These are phyloP conservation scores for Eragrostis curvula DNA, from an alignment of 176 grass and related monocot genomes.

Conservation along the genomic window DNA sequence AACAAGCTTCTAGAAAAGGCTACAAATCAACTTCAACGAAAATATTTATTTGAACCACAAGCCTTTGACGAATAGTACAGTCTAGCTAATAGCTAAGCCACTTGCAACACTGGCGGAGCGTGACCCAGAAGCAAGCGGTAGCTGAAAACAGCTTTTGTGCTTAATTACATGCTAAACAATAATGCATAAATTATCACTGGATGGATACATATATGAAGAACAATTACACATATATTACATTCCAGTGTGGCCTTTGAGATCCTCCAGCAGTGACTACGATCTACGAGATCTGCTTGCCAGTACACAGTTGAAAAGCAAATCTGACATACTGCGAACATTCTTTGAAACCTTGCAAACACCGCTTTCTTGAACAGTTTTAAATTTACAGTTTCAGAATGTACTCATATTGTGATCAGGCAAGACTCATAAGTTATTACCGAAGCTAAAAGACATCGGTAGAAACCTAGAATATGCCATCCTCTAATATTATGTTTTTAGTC, in stretches of 20 bases:
- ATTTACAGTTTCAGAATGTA: neutral
- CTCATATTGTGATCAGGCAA: neutral
- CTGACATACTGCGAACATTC: neutral
- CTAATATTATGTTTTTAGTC: neutral
- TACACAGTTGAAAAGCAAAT: too few species aligned
- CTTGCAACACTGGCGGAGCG: neutral
- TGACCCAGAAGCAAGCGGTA: too few species aligned
- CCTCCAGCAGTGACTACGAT: too few species aligned
- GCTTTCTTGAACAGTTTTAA: slow-evolving; percentile 12
- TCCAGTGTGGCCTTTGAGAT: too few species aligned
- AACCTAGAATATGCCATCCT: neutral
- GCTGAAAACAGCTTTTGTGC: too few species aligned
- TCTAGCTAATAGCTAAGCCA: slow-evolving; percentile 21
- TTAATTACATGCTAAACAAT: too few species aligned
- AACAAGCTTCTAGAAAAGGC: slow-evolving; percentile 22
- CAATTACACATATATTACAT: too few species aligned
- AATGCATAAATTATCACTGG: too few species aligned
- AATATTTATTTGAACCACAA: neutral
- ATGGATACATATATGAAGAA: too few species aligned
- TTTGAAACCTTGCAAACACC: slow-evolving; percentile 14
- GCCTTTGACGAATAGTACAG: slow-evolving; percentile 5
- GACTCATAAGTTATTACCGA: neutral
- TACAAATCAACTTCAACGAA: slow-evolving; percentile 19
- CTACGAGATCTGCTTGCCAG: too few species aligned
- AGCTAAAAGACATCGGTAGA: neutral